Base-by-base conservation (phyloP, 2,329 filamentous ascomycete genomes). In the Colletotrichum limetticola region DNA sequence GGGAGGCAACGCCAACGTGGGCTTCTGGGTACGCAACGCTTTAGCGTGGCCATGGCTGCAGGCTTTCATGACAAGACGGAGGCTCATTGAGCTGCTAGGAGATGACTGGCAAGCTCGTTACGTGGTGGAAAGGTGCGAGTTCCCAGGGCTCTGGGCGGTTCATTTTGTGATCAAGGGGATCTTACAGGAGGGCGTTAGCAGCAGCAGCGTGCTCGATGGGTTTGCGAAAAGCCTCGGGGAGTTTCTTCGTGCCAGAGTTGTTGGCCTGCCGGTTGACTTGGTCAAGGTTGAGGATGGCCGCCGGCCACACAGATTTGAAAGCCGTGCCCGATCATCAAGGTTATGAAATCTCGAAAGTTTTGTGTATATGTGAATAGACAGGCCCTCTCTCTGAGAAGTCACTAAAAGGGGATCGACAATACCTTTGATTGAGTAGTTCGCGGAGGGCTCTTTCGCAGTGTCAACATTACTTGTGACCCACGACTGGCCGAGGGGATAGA, bases 201-300 rank as follows among this genome's bases (percentile, higher is more conserved):
- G 85, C 70, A 86, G 83, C 26, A 83, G 80, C 42, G 77, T 84
- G 28, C 70, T 89, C 24, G 87, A 89, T 78, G 81, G 82, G 2
- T 83, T 89, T 75, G 88, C 83, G 2, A 89, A 89, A 76, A 86
- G 86, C 0, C 84, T 89, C 76, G 85, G 82, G 16, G 87, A 89
- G 79, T 89, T 85, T 77, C 76, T 88, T 42, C 77, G 80, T 22
- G 77, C 76, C 9, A 78, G 78, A 32, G 60, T 77, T 12, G 78
- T 81, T 22, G 78, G 78, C n/a, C 24, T 82, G 55, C 80, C 80
- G 0, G 32, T 26, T 11, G 74, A 75, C 8, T 73, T 81, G 55
- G 74, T 79, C 1, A 35, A 74, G 24, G 61, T 28, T 3, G 79
- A 80, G 61, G 68, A 77, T 5, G 46, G 66, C 52, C 57, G 76